phyloP scores from a whole-genome alignment of 257 asterid genomes.

The Nicotiana tomentosiformis region DNA sequence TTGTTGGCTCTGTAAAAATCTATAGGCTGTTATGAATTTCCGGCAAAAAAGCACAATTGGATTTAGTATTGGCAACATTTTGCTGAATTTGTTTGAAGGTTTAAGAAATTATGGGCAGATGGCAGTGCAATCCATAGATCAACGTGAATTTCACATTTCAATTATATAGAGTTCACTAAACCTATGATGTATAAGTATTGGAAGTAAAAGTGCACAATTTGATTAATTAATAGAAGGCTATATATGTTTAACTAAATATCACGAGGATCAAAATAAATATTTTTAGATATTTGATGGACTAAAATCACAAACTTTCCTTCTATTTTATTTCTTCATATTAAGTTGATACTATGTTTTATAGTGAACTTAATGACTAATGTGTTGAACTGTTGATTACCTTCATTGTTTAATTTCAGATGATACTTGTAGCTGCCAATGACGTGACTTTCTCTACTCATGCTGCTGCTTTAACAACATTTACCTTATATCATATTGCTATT shows the following conservation, averaged over 20 bases:
- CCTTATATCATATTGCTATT: constrained; percentile 68
- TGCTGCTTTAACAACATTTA: constrained; percentile 63
- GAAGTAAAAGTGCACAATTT: no score
- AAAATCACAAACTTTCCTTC: no score
- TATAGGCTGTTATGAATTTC: constrained; percentile 65
- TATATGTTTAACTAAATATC: no score
- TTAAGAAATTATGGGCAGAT: constrained; percentile 69
- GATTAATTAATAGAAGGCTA: no score
- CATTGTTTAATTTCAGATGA: constrained; percentile 47
- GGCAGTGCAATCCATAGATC: constrained; percentile 90
- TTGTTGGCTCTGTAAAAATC: background rate
- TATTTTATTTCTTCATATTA: no score
- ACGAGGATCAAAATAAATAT: no score
- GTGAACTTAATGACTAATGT: background rate
- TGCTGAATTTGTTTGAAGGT: constrained; percentile 86
- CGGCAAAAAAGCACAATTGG: constrained; percentile 81
- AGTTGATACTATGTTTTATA: background rate
- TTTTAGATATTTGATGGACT: no score
- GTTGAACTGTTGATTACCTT: background rate
- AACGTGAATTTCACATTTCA: constrained; percentile 40
- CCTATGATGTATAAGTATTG: no score
- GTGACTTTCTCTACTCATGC: constrained; percentile 93
- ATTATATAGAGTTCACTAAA: background rate
- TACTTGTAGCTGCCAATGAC: constrained; percentile 95
- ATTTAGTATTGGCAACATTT: constrained; percentile 85